phyloP scores from a whole-genome alignment of 2,329 filamentous ascomycete species.

The Fusarium sp. region DNA sequence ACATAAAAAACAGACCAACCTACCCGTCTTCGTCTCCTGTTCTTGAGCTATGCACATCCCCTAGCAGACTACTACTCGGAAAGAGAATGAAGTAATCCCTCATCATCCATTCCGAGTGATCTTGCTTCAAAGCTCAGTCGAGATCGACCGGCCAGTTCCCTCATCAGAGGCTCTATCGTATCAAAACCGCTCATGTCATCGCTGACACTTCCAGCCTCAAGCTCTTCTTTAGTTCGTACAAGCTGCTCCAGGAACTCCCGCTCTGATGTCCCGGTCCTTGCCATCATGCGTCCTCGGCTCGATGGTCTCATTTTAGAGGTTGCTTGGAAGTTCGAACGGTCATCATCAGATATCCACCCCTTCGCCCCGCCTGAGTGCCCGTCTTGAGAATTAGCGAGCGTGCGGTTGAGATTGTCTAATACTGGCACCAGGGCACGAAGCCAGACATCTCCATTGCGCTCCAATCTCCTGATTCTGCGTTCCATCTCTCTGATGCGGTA shows the following conservation, averaged over 20 bases:
- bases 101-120: slow-evolving; percentile 39
- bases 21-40: background rate
- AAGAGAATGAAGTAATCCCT: slow-evolving; percentile 24
- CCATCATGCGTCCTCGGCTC: slow-evolving; percentile 34
- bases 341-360: slow-evolving; percentile 47
- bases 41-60: background rate
- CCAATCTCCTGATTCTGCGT: slow-evolving; percentile 54
- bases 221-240: slow-evolving; percentile 37
- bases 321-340: slow-evolving; percentile 21
- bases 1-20: background rate
- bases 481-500: slow-evolving; percentile 57
- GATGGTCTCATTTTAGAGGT: slow-evolving; percentile 16
- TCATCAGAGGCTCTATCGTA: slow-evolving; percentile 55
- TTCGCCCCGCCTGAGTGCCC: slow-evolving; percentile 25
- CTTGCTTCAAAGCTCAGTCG: slow-evolving; percentile 39
- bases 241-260: slow-evolving; percentile 44
- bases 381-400: slow-evolving; percentile 39
- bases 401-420: slow-evolving; percentile 54
- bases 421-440: slow-evolving; percentile 55
- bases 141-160: slow-evolving; percentile 50
- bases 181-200: slow-evolving; percentile 49
- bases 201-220: slow-evolving; percentile 37
- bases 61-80: background rate
- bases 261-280: slow-evolving; percentile 41
- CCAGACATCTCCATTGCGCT: slow-evolving; percentile 57